Evolutionary conservation across 1,284 basidiomycete genomes (phyloP), one percentile per base, ranked within the genome.

Genomic region (Amylostereum areolatum): DNA sequence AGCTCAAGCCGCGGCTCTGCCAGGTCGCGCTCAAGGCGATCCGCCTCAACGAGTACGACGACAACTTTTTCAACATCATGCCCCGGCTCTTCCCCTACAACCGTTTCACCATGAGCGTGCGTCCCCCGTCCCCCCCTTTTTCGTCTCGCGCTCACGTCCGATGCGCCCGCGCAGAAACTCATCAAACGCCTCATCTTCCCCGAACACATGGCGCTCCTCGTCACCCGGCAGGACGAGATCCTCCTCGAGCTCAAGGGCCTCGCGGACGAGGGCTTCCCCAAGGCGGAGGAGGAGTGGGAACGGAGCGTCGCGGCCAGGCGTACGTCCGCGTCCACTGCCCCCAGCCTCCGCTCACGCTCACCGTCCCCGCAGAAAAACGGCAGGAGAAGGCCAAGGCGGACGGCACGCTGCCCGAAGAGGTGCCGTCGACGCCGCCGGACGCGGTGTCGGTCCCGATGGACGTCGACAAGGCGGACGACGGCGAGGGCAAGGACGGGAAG

Each of bases 51-150:
- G 89, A 95, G 64, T 96, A 94, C 67, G 86, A 92, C 59, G 92
- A 95, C 24, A 83, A 90, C 61, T 96, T 95, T 64, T 96, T 96
- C 71, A 85, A 83, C 60, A 73, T 87, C 35, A 87, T 97, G 81
- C 92, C 93, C 0, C 74, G 72, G 30, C 69, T 96, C 40, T 95
- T 97, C 62, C 92, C 92, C 0, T 96, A 96, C 64, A 97, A 97
- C 67, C 86, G 89, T 58, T 96, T 90, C 65, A 91, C 89, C 0
- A 90, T 90, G 87, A 85, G 73, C 45, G 85, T 86, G 48, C 44
- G 81, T 67, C 24, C 36, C 4, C 48, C 33, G 4, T 52, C 24
- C 25, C 1, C 55, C 18, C 37, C 29, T 11, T 55, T 10, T 42
- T 48, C 25, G 30, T 39, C 18, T 11, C 9, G 10, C 28, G 24